phyloP scores from a whole-genome alignment of 345 rosid species.

The Excoecaria cochinchinensis region DNA sequence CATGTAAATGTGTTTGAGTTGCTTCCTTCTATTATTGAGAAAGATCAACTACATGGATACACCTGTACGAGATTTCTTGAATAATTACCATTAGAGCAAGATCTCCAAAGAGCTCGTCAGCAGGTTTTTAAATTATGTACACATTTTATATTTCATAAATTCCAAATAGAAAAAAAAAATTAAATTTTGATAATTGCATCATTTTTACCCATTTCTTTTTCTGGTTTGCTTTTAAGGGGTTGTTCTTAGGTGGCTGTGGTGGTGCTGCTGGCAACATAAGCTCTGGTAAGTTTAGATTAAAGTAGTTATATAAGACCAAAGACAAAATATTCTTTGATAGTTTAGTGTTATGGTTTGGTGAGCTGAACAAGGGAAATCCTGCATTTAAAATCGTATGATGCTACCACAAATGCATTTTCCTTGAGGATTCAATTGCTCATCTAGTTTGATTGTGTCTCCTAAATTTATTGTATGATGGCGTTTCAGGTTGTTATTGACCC shows the following conservation, averaged over 20 bases:
- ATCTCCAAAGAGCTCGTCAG: conserved; percentile 90
- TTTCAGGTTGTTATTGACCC: conserved; percentile 95
- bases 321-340: conserved; percentile 10
- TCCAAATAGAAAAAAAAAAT: neutral
- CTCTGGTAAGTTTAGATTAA: neutral
- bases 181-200: neutral
- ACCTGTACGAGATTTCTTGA: too few species aligned
- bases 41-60: too few species aligned
- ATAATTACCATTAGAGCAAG: conserved; percentile 93
- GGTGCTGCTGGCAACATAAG: too few species aligned
- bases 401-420: too few species aligned
- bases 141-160: neutral
- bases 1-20: too few species aligned
- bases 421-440: neutral
- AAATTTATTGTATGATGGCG: conserved; percentile 21
- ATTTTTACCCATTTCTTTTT: too few species aligned
- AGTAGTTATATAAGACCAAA: conserved; percentile 11
- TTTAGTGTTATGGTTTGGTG: too few species aligned
- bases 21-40: too few species aligned
- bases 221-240: too few species aligned
- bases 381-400: too few species aligned
- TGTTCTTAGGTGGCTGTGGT: too few species aligned
- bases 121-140: conserved; percentile 51
- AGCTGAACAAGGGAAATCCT: too few species aligned
- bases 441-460: conserved; percentile 1